phyloP scores from a whole-genome alignment of 2,329 filamentous ascomycete genomes.

The Lachnellula willkommii region DNA sequence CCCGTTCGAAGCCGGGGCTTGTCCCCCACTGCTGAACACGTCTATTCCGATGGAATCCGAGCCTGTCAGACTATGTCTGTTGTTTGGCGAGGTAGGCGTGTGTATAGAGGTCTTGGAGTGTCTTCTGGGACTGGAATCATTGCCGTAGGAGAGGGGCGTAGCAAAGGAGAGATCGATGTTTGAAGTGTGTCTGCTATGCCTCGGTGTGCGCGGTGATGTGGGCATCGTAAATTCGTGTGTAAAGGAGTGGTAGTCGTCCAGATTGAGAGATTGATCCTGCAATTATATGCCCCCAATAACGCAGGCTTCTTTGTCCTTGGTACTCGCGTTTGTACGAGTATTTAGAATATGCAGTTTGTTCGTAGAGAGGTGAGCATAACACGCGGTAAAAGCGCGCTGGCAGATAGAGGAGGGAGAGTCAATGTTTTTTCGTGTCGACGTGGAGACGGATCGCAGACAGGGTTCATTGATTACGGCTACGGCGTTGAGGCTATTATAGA shows the following conservation, averaged over 20 bases:
- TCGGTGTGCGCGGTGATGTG: constrained; percentile 48
- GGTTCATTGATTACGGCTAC: constrained; percentile 12
- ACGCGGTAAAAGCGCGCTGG: constrained; percentile 15
- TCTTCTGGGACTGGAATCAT: constrained; percentile 18
- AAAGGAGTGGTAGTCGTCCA: constrained; percentile 14
- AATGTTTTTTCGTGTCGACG: constrained; percentile 22
- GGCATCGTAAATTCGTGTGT: constrained; percentile 35
- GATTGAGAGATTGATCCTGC: constrained; percentile 1
- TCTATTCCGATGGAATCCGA: constrained; percentile 27
- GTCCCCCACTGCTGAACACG: constrained; percentile 33
- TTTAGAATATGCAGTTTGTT: background rate
- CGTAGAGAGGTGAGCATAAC: background rate
- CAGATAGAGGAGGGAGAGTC: background rate
- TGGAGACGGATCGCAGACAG: constrained; percentile 12
- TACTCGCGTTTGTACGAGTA: background rate
- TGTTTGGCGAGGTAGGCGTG: constrained; percentile 24
- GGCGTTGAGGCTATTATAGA: constrained; percentile 25
- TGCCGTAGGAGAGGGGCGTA: constrained; percentile 24
- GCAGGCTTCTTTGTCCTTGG: background rate
- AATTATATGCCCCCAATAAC: background rate
- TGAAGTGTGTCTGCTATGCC: constrained; percentile 55
- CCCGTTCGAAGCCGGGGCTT: constrained; percentile 45
- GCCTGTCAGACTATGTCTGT: constrained; percentile 19
- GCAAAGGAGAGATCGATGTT: constrained; percentile 41
- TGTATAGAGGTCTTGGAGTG: constrained; percentile 29